These are phyloP conservation scores for Clitocybe nebularis DNA, from an alignment of 1,284 basidiomycete genomes.

Conservation along the genomic window DNA sequence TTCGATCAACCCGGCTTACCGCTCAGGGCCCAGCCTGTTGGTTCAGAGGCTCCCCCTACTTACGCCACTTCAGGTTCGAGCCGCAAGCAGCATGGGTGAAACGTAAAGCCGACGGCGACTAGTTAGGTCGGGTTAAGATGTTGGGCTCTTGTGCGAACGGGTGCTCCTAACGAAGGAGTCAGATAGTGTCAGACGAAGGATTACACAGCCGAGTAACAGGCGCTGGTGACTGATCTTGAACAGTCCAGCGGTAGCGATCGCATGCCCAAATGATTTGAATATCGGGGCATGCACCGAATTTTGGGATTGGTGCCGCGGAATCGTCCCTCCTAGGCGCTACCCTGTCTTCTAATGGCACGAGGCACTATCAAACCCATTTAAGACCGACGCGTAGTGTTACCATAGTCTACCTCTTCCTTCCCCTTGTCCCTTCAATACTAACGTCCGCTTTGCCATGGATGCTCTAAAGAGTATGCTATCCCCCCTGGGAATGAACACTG, in stretches of 20 bases:
- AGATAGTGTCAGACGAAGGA: background rate
- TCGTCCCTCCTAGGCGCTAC: conserved; percentile 22
- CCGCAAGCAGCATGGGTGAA: conserved; percentile 13
- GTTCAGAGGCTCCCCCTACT: conserved; percentile 13
- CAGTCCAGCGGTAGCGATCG: conserved; percentile 20
- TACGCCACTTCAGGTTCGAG: conserved; percentile 24
- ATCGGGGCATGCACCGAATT: conserved; percentile 12
- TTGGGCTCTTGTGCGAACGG: too few species aligned
- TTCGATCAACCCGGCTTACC: conserved; percentile 11
- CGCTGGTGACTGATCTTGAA: conserved; percentile 17
- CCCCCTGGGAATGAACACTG: conserved; percentile 53
- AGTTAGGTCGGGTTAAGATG: background rate
- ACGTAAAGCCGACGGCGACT: conserved; percentile 20
- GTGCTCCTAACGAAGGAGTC: conserved; percentile 6
- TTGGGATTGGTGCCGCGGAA: conserved; percentile 17
- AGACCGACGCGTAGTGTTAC: conserved; percentile 29
- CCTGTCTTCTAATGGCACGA: conserved; percentile 34
- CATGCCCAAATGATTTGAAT: conserved; percentile 12
- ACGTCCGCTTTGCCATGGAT: conserved; percentile 44
- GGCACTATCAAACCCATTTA: conserved; percentile 37
- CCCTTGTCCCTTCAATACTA: conserved; percentile 23
- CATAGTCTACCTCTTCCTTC: conserved; percentile 24
- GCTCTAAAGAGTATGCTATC: conserved; percentile 56
- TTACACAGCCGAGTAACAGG: conserved; percentile 10
- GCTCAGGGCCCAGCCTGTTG: conserved; percentile 18